Conservation (phyloP, 1,284 basidiomycete genomes). For the Leucoagaricus sp. region DNA sequence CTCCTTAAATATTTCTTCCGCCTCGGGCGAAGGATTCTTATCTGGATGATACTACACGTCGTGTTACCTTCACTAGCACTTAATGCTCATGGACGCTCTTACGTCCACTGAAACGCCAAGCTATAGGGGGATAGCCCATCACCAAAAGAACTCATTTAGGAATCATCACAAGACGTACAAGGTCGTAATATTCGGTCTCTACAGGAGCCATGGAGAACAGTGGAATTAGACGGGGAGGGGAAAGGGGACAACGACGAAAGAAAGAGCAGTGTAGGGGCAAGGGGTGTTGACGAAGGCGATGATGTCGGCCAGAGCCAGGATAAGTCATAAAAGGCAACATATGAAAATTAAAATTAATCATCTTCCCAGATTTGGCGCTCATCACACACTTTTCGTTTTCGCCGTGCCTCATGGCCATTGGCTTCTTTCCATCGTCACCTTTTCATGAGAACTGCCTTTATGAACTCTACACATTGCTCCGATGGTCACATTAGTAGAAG, state of each 20-base stretch:
- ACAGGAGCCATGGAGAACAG: slow-evolving; percentile 63
- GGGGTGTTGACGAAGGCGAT: background rate
- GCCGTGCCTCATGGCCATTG: too few species aligned
- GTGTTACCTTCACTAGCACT: too few species aligned
- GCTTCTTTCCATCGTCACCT: too few species aligned
- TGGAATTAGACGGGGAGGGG: slow-evolving; percentile 11
- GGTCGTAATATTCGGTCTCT: slow-evolving; percentile 68
- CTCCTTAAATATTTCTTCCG: slow-evolving; percentile 93
- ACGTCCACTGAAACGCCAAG: slow-evolving; percentile 48
- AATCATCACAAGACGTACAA: slow-evolving; percentile 40
- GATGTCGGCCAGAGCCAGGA: background rate
- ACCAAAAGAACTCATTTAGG: background rate
- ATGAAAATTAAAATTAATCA: background rate
- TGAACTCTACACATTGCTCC: too few species aligned
- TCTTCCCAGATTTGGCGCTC: too few species aligned
- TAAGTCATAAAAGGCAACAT: background rate
- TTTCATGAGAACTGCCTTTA: too few species aligned
- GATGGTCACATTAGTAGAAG: too few species aligned
- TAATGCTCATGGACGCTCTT: too few species aligned
- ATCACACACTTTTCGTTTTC: too few species aligned
- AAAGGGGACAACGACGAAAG: background rate
- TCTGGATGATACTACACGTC: slow-evolving; percentile 90
- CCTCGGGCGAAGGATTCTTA: slow-evolving; percentile 87
- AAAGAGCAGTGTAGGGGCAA: background rate
- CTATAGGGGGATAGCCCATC: slow-evolving; percentile 25